phyloP scores from a whole-genome alignment of 768 basidiomycete genomes.

The Hebeloma cylindrosporum region DNA sequence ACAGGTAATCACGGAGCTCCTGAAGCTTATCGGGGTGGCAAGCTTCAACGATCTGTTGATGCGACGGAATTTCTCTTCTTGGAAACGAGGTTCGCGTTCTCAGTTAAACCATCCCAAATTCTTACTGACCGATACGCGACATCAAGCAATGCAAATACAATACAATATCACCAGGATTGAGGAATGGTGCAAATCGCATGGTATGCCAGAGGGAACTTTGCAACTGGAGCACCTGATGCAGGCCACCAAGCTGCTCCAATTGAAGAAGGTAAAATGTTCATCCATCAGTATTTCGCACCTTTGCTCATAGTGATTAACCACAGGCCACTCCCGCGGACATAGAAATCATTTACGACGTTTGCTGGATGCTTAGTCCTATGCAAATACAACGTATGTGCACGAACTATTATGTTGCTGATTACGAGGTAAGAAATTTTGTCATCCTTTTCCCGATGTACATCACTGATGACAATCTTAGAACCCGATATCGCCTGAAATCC shows the following conservation, averaged over 20 bases:
- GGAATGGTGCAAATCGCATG: conserved; percentile 99
- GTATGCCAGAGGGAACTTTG: conserved; percentile 97
- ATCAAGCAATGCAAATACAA: conserved; percentile 97
- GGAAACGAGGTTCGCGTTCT: conserved; percentile 92
- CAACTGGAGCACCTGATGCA: conserved; percentile 99
- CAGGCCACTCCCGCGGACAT: conserved; percentile 93
- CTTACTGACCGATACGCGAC: conserved; percentile 3
- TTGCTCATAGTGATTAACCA: neutral
- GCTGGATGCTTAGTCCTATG: conserved; percentile 99
- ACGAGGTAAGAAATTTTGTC: conserved; percentile 73
- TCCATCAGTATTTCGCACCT: neutral
- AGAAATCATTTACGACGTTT: conserved; percentile 98
- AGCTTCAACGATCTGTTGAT: conserved; percentile 98
- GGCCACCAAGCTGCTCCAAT: conserved; percentile 94
- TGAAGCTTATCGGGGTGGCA: conserved; percentile 94
- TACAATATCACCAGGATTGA: conserved; percentile 98
- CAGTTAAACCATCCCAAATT: neutral
- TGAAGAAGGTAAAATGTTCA: conserved; percentile 84
- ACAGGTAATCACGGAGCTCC: conserved; percentile 90
- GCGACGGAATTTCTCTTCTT: conserved; percentile 98
- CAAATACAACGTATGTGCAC: conserved; percentile 99
- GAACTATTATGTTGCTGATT: conserved; percentile 98
- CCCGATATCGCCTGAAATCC: conserved; percentile 95
- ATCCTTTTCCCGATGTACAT: neutral
- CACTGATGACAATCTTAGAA: conserved; percentile 54